Percentiles rank a stretch among this genome's conserved stretches.
These are phyloP conservation scores for Cyberlindnera galapagoensis DNA, from an alignment of 805 yeast species.

Conservation along the genomic window DNA sequence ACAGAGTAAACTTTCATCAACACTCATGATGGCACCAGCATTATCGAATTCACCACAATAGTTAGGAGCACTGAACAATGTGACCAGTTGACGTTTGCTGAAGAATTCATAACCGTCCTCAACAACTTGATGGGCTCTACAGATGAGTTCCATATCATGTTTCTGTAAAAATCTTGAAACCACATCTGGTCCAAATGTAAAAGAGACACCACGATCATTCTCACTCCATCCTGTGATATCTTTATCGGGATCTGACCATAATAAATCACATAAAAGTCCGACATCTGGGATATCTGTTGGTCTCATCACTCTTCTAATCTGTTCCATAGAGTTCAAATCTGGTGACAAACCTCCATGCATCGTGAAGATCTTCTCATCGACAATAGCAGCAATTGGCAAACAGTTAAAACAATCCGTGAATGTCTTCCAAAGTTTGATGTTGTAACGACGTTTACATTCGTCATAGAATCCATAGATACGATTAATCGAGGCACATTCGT, in stretches of 20 bases:
- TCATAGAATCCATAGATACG: slow-evolving; percentile 98
- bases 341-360: slow-evolving; percentile 99
- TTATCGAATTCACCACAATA: slow-evolving; percentile 99
- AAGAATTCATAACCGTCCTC: slow-evolving; percentile 99
- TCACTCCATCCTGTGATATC: slow-evolving; percentile 99
- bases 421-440: slow-evolving; percentile 97
- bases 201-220: slow-evolving; percentile 97
- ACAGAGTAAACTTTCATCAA: slow-evolving; percentile 91
- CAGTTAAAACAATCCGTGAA: slow-evolving; percentile 98
- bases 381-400: slow-evolving; percentile 96
- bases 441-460: slow-evolving; percentile 97
- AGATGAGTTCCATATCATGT: slow-evolving; percentile 96
- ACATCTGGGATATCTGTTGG: slow-evolving; percentile 99
- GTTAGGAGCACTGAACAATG: slow-evolving; percentile 94
- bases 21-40: slow-evolving; percentile 99
- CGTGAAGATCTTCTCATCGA: slow-evolving; percentile 95
- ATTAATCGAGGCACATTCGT: slow-evolving; percentile 96
- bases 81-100: slow-evolving; percentile 91
- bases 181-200: slow-evolving; percentile 99
- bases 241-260: slow-evolving; percentile 99
- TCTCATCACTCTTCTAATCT: slow-evolving; percentile 97
- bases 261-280: slow-evolving; percentile 89
- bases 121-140: slow-evolving; percentile 98
- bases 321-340: slow-evolving; percentile 96
- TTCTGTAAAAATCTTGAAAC: slow-evolving; percentile 93